These are phyloP conservation scores for Cyclotella kingstonii DNA, from an alignment of 108 stramenopile species.

Conservation along the genomic window DNA sequence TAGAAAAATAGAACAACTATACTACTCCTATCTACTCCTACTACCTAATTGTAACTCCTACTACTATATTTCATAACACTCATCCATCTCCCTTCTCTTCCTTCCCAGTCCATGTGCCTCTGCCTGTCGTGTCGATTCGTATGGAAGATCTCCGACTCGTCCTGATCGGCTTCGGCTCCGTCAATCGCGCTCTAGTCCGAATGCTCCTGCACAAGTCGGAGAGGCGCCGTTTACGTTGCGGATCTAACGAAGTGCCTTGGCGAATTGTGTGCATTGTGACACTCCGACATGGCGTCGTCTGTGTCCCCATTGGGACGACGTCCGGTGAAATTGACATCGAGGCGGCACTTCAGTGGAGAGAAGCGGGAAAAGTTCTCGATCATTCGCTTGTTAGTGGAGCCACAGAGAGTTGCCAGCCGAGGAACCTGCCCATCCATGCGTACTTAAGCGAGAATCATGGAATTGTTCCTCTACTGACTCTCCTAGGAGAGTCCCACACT, in stretches of 20 bases:
- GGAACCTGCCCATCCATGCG: background rate
- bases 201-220: slow-evolving; percentile 37
- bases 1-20: too few relatives aligned
- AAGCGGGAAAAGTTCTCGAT: slow-evolving; percentile 19
- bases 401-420: background rate
- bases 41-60: too few relatives aligned
- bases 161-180: slow-evolving; percentile 38
- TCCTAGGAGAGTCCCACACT: slow-evolving; percentile 7
- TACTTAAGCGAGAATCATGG: background rate
- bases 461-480: slow-evolving; percentile 10
- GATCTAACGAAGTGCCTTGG: slow-evolving; percentile 12
- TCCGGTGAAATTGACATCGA: slow-evolving; percentile 12
- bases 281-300: slow-evolving; percentile 20
- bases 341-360: slow-evolving; percentile 14
- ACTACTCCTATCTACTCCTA: too few relatives aligned
- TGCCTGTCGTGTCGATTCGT: too few relatives aligned
- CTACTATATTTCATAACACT: too few relatives aligned
- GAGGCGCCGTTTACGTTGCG: background rate
- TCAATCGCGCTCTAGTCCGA: slow-evolving; percentile 24
- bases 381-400: slow-evolving; percentile 6
- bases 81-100: too few relatives aligned
- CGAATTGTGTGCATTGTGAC: slow-evolving; percentile 35
- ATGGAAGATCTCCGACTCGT: slow-evolving; percentile 26
- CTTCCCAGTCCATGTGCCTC: too few relatives aligned
- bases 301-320: slow-evolving; percentile 5